phyloP scores from a whole-genome alignment of 495 filamentous ascomycete genomes.

The Alectoria sarmentosa region DNA sequence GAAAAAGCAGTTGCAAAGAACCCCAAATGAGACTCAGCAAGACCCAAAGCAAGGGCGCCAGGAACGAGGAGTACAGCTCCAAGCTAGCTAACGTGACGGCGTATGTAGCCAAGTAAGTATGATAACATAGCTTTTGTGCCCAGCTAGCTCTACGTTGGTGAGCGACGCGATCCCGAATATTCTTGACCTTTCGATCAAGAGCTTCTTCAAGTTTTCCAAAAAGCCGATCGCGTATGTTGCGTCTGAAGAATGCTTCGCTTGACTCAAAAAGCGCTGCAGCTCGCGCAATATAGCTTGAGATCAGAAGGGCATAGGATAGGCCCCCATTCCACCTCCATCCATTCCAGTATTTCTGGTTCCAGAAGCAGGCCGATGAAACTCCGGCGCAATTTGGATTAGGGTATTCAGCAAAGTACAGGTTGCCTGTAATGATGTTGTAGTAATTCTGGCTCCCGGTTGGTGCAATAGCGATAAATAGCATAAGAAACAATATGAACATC shows the following conservation, averaged over 20 bases:
- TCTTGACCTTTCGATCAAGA: background rate
- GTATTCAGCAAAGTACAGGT: background rate
- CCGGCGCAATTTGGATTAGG: no score
- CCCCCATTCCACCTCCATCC: background rate
- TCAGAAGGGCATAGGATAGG: background rate
- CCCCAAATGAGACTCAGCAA: conserved; percentile 1
- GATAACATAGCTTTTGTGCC: background rate
- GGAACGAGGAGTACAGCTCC: background rate
- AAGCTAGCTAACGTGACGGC: background rate
- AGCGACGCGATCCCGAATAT: background rate
- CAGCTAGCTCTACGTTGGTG: background rate
- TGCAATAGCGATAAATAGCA: conserved; percentile 15
- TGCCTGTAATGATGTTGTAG: background rate
- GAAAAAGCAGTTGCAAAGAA: background rate
- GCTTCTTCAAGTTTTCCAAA: background rate
- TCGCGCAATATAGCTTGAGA: background rate
- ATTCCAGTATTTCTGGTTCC: background rate
- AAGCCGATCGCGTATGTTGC: background rate
- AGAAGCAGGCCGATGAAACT: background rate
- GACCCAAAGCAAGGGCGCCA: background rate
- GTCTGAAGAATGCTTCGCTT: background rate
- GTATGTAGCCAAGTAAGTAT: background rate
- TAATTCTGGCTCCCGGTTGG: background rate
- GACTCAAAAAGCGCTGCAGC: background rate
- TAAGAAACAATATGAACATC: conserved; percentile 20